phyloP scores from a whole-genome alignment of 140 eudicot species.

The Stevia rebaudiana region DNA sequence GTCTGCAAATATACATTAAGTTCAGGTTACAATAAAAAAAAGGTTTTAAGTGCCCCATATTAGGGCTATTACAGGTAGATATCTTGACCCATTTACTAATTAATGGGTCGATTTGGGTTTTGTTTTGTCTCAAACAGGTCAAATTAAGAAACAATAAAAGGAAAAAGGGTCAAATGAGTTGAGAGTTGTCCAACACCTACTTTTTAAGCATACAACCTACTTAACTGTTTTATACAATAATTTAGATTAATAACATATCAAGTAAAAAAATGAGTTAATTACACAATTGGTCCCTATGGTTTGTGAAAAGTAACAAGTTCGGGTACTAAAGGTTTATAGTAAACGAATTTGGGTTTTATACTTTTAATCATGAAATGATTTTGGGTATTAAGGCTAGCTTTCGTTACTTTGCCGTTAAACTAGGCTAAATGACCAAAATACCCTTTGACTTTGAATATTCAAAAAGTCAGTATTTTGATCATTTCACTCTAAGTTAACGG shows the following conservation, averaged over 20 bases:
- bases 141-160: background rate
- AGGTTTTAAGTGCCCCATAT: background rate
- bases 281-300: too few species aligned
- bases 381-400: too few species aligned
- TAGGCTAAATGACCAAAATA: too few species aligned
- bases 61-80: background rate
- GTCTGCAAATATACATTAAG: conserved; percentile 27
- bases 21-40: background rate
- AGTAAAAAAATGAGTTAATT: background rate
- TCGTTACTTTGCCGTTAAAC: too few species aligned
- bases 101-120: background rate
- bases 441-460: too few species aligned
- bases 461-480: too few species aligned
- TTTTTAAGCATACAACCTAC: conserved; percentile 1
- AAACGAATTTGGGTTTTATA: too few species aligned
- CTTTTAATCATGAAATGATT: too few species aligned
- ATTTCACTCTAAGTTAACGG: too few species aligned
- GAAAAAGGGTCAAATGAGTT: background rate
- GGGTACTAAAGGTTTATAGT: too few species aligned
- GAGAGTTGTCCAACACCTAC: background rate
- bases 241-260: background rate
- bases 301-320: too few species aligned
- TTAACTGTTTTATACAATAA: background rate
- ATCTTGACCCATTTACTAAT: conserved; percentile 1
- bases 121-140: background rate